These are phyloP conservation scores for Colletotrichum acutatum DNA, from an alignment of 2,329 filamentous ascomycete genomes.

Conservation along the genomic window DNA sequence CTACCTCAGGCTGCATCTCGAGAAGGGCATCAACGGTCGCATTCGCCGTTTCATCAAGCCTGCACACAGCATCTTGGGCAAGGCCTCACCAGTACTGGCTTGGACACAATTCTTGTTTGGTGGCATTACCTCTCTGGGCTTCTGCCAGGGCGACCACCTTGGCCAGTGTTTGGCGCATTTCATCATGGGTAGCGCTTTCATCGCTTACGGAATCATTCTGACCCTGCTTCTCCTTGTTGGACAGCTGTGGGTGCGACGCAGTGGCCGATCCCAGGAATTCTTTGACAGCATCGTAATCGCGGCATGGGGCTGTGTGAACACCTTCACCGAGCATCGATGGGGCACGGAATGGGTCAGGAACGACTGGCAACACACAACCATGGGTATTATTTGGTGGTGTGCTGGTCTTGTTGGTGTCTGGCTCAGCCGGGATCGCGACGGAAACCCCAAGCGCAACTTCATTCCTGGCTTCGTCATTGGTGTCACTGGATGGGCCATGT, in stretches of 20 bases:
- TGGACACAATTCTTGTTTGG: constrained; percentile 98
- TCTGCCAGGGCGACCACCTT: constrained; percentile 90
- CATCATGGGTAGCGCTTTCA: constrained; percentile 98
- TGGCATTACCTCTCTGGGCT: constrained; percentile 90
- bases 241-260: constrained; percentile 84
- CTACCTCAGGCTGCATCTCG: constrained; percentile 90
- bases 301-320: constrained; percentile 96
- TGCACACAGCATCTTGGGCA: constrained; percentile 84
- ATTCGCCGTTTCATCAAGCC: constrained; percentile 79
- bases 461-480: constrained; percentile 92
- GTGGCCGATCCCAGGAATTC: constrained; percentile 93
- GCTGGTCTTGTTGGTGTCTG: constrained; percentile 92
- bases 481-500: constrained; percentile 96
- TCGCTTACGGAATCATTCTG: constrained; percentile 90
- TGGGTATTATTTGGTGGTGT: constrained; percentile 99
- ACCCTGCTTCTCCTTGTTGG: constrained; percentile 89
- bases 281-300: constrained; percentile 93
- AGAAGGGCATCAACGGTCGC: constrained; percentile 82
- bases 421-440: constrained; percentile 86
- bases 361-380: constrained; percentile 97
- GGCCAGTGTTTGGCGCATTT: constrained; percentile 97
- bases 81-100: constrained; percentile 83
- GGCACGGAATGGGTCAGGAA: constrained; percentile 89
- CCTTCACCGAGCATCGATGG: constrained; percentile 98
- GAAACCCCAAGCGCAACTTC: constrained; percentile 90